Conservation (phyloP, 2,329 filamentous ascomycete genomes). For the Colletotrichum limetticola region DNA sequence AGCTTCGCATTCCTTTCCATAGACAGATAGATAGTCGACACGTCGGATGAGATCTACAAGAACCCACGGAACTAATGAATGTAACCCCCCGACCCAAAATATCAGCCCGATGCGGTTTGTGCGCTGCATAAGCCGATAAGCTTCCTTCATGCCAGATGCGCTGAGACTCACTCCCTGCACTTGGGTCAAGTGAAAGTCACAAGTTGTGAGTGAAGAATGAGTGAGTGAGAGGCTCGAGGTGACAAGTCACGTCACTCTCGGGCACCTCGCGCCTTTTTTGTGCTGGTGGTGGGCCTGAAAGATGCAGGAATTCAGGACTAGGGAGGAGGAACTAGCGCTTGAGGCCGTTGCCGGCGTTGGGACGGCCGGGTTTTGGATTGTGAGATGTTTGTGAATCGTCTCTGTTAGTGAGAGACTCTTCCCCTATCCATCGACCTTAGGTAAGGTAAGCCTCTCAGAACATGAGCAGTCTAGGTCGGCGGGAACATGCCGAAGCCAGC, state of each 20-base stretch:
- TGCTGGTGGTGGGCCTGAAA: slow-evolving; percentile 2
- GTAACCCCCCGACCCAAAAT: background rate
- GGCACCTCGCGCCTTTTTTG: background rate
- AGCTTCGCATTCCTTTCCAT: background rate
- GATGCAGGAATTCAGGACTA: background rate
- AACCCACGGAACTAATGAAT: background rate
- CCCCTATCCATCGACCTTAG: background rate
- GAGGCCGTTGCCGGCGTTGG: slow-evolving; percentile 27
- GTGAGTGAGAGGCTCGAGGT: background rate
- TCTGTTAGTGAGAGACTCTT: slow-evolving; percentile 12
- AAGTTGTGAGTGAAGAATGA: background rate
- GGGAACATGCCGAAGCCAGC: background rate
- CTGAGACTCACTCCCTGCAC: background rate
- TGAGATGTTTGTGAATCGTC: background rate
- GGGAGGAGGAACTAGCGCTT: slow-evolving; percentile 14
- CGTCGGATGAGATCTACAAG: background rate
- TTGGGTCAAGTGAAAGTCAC: background rate
- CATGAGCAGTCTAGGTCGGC: background rate
- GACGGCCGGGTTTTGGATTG: slow-evolving; percentile 6
- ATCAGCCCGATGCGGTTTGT: background rate
- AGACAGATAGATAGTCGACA: background rate
- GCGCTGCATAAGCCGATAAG: background rate
- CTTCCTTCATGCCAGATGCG: background rate
- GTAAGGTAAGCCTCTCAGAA: too few relatives aligned
- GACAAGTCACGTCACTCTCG: background rate